A percentile compares a stretch with the other conserved stretches of the same genome.
Conservation (phyloP, 2,329 filamentous ascomycete species). For the Trichoderma koningiopsis region DNA sequence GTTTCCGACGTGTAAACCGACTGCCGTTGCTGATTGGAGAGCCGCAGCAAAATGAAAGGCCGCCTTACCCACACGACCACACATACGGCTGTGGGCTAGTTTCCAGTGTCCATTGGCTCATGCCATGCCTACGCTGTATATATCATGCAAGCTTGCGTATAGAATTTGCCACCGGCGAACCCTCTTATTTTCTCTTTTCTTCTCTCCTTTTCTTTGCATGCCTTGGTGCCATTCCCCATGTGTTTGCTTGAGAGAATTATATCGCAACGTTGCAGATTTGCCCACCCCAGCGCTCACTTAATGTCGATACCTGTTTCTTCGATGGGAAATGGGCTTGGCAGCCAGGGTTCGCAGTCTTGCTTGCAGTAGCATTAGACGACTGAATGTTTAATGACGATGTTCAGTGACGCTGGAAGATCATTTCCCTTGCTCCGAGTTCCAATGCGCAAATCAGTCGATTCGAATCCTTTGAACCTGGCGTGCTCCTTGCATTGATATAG, state of each 20-base stretch:
- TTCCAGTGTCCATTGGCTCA: not conserved
- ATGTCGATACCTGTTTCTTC: not conserved
- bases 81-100: not conserved
- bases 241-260: not conserved
- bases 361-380: not conserved
- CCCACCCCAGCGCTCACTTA: not conserved
- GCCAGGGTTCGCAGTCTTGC: not conserved
- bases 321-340: not conserved
- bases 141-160: not conserved
- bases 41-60: not conserved
- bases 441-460: not conserved
- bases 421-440: not conserved
- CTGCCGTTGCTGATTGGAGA: not conserved
- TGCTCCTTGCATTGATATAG: not conserved
- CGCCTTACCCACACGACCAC: conserved; percentile 1
- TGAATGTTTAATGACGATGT: not conserved
- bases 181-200: not conserved
- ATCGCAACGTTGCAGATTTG: not conserved
- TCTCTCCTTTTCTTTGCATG: not conserved
- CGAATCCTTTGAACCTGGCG: not conserved
- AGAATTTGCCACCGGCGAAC: conserved; percentile 5
- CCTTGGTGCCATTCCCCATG: not conserved
- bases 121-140: not conserved
- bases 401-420: not conserved
- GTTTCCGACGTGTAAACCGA: not conserved